Evolutionary conservation across 2,329 filamentous ascomycete species (phyloP).

Genomic region (Phialocephala sp.): DNA sequence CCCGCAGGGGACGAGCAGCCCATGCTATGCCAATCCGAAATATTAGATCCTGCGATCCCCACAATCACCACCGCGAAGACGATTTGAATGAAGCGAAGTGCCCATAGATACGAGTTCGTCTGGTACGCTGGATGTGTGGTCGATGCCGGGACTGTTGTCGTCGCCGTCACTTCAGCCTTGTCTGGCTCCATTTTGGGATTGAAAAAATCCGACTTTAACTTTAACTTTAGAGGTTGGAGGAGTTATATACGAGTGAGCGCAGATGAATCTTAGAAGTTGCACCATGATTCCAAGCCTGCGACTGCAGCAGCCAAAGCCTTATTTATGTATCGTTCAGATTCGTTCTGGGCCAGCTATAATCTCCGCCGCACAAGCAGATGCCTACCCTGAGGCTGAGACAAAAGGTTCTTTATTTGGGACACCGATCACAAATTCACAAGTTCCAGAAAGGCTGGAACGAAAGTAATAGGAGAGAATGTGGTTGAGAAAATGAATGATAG

Average conservation of each 20-base stretch:
- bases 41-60: background rate
- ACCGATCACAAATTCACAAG: background rate
- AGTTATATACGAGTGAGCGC: background rate
- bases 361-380: background rate
- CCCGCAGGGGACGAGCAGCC: constrained; percentile 2
- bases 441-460: background rate
- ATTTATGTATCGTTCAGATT: background rate
- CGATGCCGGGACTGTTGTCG: background rate
- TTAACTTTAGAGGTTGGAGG: background rate
- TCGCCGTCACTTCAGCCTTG: background rate
- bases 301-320: background rate
- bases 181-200: background rate
- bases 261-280: background rate
- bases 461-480: background rate
- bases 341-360: background rate
- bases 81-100: constrained; percentile 5
- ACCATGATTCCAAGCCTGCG: background rate
- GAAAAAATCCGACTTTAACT: background rate
- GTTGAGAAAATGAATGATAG: background rate
- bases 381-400: background rate
- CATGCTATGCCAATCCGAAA: constrained; percentile 5
- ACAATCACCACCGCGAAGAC: constrained; percentile 11
- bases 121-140: background rate
- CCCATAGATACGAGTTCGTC: background rate
- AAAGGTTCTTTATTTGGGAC: background rate